Percentiles rank a stretch among this genome's conserved stretches.
These are phyloP conservation scores for Colletotrichum magnum DNA, from an alignment of 2,329 filamentous ascomycete species.

Conservation along the genomic window DNA sequence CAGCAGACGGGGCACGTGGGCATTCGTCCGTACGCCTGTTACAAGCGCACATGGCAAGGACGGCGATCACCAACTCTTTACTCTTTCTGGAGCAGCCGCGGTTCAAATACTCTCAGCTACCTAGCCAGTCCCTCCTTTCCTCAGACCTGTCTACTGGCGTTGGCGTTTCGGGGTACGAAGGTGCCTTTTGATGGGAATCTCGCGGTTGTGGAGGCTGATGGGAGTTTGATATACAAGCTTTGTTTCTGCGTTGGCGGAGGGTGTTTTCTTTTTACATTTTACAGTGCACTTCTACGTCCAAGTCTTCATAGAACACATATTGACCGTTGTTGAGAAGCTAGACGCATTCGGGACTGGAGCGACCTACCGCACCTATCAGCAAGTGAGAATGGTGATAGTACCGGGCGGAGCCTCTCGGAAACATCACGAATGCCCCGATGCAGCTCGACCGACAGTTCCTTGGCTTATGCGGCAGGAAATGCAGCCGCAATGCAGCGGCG, in stretches of 20 bases:
- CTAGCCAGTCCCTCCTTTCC: slow-evolving; percentile 5
- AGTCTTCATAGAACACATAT: slow-evolving; percentile 39
- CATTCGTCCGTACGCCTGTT: not conserved
- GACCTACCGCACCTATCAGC: too few species aligned
- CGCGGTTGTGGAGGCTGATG: slow-evolving; percentile 35
- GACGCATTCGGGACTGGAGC: too few species aligned
- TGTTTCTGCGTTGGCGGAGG: slow-evolving; percentile 35
- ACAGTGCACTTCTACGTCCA: slow-evolving; percentile 32
- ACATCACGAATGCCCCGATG: too few species aligned
- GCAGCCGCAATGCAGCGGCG: slow-evolving; percentile 11
- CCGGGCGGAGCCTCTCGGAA: too few species aligned
- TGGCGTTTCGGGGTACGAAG: slow-evolving; percentile 41
- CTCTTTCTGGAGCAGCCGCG: slow-evolving; percentile 5
- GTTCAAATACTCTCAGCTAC: slow-evolving; percentile 24
- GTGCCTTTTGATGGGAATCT: slow-evolving; percentile 35
- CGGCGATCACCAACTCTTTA: not conserved
- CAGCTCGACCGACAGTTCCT: not conserved
- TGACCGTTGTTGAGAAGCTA: slow-evolving; percentile 36
- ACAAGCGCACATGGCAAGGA: not conserved
- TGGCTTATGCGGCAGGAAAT: slow-evolving; percentile 28
- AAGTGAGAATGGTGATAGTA: too few species aligned
- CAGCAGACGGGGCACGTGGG: not conserved
- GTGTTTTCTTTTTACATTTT: slow-evolving; percentile 26
- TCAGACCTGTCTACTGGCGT: slow-evolving; percentile 38
- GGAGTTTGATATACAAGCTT: slow-evolving; percentile 38